Evolutionary conservation across 257 asterid genomes (phyloP).

Genomic region (Plectranthus barbatus): DNA sequence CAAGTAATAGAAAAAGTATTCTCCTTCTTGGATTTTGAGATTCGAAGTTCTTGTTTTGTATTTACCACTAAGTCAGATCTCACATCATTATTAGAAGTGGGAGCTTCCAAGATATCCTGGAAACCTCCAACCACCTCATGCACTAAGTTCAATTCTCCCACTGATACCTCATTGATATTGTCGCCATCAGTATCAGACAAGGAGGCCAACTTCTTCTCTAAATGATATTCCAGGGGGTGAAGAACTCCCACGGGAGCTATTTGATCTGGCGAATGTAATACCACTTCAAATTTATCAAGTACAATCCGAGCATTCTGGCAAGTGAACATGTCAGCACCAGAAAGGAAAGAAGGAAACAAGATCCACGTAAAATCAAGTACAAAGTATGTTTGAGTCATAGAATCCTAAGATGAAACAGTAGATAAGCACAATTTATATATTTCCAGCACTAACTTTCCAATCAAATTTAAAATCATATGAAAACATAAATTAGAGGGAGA

Average conservation of each 20-base stretch:
- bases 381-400: not conserved
- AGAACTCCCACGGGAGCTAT: slow-evolving; percentile 94
- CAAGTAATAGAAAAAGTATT: slow-evolving; percentile 60
- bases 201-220: slow-evolving; percentile 49
- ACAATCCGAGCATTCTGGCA: slow-evolving; percentile 85
- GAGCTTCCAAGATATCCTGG: slow-evolving; percentile 32
- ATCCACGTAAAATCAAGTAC: not conserved
- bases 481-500: slow-evolving; percentile 9
- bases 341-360: not conserved
- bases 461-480: not conserved
- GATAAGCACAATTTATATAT: not conserved
- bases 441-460: not conserved
- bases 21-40: slow-evolving; percentile 51
- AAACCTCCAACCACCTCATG: slow-evolving; percentile 64
- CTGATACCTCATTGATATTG: slow-evolving; percentile 18
- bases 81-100: slow-evolving; percentile 12
- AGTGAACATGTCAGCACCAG: slow-evolving; percentile 17
- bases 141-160: slow-evolving; percentile 40
- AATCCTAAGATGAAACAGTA: slow-evolving; percentile 1
- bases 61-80: slow-evolving; percentile 23
- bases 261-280: slow-evolving; percentile 78
- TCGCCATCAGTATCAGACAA: slow-evolving; percentile 28
- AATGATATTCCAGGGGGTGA: slow-evolving; percentile 83
- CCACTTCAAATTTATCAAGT: slow-evolving; percentile 75
- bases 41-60: slow-evolving; percentile 29